Conservation (phyloP, 371 early-diverging fungal genomes). For the Mucor lusitanicus region DNA sequence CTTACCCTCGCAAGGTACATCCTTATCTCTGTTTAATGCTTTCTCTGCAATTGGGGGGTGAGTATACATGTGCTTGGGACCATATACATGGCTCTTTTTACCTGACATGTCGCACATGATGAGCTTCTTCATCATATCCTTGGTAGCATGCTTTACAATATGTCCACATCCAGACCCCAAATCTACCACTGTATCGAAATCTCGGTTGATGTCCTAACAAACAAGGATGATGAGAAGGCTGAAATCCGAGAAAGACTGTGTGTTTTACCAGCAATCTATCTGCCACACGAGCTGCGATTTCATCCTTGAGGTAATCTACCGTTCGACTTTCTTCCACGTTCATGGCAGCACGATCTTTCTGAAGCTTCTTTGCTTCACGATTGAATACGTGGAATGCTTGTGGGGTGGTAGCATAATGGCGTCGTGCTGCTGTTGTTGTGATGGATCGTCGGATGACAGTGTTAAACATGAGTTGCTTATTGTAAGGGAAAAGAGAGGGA, state of each 20-base stretch:
- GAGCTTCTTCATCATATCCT: conserved; percentile 79
- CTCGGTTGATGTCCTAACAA: conserved; percentile 73
- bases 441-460: not conserved
- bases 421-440: not conserved
- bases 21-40: conserved; percentile 69
- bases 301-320: conserved; percentile 93
- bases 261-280: conserved; percentile 80
- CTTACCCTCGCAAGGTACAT: conserved; percentile 62
- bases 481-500: not conserved
- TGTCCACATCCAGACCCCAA: conserved; percentile 91
- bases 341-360: conserved; percentile 79
- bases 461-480: not conserved
- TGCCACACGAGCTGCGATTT: conserved; percentile 84
- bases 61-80: not conserved
- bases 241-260: no score
- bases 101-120: conserved; percentile 89
- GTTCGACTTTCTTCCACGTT: conserved; percentile 63
- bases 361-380: conserved; percentile 70
- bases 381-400: conserved; percentile 73
- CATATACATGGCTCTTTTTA: conserved; percentile 11
- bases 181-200: conserved; percentile 85
- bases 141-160: conserved; percentile 76
- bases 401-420: conserved; percentile 9
- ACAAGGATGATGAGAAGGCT: no score
- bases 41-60: conserved; percentile 41